phyloP scores from a whole-genome alignment of 1,284 basidiomycete genomes.

The Schizopora paradoxa region DNA sequence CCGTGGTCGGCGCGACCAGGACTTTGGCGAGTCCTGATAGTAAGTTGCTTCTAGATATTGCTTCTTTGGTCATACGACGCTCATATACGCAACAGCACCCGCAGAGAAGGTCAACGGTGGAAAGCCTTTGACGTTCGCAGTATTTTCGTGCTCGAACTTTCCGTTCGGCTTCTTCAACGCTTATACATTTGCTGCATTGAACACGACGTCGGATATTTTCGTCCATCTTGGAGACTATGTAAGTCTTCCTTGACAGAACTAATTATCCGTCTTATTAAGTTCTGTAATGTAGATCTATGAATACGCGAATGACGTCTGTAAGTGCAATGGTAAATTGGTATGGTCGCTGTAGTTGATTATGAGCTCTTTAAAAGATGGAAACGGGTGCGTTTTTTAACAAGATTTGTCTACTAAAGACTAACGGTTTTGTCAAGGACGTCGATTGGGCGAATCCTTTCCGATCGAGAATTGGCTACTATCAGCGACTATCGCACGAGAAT shows the following conservation, averaged over 20 bases:
- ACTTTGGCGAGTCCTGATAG: conserved; percentile 44
- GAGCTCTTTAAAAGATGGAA: background rate
- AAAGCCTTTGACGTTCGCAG: conserved; percentile 26
- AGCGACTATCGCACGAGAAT: conserved; percentile 34
- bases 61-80: background rate
- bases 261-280: background rate
- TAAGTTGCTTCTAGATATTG: conserved; percentile 23
- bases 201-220: conserved; percentile 30
- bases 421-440: conserved; percentile 2
- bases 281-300: conserved; percentile 13
- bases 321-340: background rate
- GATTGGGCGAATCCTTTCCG: conserved; percentile 17
- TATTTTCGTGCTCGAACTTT: conserved; percentile 32
- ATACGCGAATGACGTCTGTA: conserved; percentile 3
- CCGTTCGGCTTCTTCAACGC: conserved; percentile 37
- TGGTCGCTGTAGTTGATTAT: background rate
- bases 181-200: conserved; percentile 31
- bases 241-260: background rate
- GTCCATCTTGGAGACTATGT: conserved; percentile 36
- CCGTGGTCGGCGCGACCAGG: conserved; percentile 44
- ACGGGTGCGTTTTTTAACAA: background rate
- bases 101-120: conserved; percentile 27
- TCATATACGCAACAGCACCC: conserved; percentile 19
- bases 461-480: conserved; percentile 31
- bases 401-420: background rate